Evolutionary conservation across 2,329 filamentous ascomycete species (phyloP).

Genomic region (Diplodia intermedia): DNA sequence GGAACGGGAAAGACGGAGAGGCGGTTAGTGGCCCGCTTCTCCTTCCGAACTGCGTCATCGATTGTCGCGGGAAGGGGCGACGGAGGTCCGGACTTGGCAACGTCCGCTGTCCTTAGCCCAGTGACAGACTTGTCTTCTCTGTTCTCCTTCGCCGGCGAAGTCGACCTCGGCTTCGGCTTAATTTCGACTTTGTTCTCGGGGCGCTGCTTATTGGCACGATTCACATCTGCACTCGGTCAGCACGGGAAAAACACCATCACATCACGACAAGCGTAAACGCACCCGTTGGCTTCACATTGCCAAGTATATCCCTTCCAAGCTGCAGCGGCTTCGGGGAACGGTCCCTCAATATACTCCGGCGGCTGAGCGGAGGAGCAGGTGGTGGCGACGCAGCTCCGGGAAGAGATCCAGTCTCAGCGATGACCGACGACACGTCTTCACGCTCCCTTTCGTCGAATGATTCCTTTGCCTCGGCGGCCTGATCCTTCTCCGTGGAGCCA

Average conservation of each 20-base stretch:
- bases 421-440: constrained; percentile 17
- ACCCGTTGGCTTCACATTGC: constrained; percentile 2
- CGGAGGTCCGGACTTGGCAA: constrained; percentile 18
- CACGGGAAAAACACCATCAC: not conserved
- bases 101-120: constrained; percentile 24
- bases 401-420: constrained; percentile 19
- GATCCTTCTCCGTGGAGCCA: not conserved
- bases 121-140: not conserved
- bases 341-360: constrained; percentile 2
- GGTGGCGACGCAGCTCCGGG: constrained; percentile 11
- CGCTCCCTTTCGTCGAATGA: constrained; percentile 5
- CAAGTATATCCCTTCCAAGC: constrained; percentile 19
- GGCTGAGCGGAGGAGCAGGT: not conserved
- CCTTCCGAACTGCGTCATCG: constrained; percentile 33
- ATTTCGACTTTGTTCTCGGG: constrained; percentile 11
- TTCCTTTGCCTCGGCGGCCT: not conserved
- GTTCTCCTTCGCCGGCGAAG: not conserved
- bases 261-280: not conserved
- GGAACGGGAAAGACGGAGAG: constrained; percentile 38
- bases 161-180: not conserved
- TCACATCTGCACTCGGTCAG: constrained; percentile 2
- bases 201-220: not conserved
- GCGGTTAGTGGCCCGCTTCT: constrained; percentile 40
- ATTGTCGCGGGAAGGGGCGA: constrained; percentile 18
- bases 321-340: constrained; percentile 18